Evolutionary conservation across 2,329 filamentous ascomycete genomes (phyloP).

Genomic region (Ceratocystis papillata): DNA sequence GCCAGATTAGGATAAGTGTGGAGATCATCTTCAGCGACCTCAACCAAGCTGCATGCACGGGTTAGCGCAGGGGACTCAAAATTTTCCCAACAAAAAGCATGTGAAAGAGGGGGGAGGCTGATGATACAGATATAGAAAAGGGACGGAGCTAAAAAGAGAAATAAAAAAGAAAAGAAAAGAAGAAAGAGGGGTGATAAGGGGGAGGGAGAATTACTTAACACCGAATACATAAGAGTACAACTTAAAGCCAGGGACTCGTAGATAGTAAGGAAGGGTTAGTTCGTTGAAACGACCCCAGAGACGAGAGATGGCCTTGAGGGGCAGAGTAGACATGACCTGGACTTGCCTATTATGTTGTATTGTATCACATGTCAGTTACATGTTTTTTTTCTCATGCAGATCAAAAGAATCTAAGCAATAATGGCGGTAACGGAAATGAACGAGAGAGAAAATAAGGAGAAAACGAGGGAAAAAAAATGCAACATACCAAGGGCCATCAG

Average conservation of each 20-base stretch:
- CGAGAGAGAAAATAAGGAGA: neutral
- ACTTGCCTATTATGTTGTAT: constrained; percentile 53
- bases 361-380: constrained; percentile 23
- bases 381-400: neutral
- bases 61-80: constrained; percentile 14
- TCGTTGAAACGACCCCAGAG: constrained; percentile 90
- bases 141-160: neutral
- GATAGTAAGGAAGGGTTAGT: constrained; percentile 72
- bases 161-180: neutral
- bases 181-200: neutral
- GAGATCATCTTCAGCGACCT: constrained; percentile 80
- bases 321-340: constrained; percentile 84
- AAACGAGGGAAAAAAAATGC: neutral
- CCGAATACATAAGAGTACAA: constrained; percentile 85
- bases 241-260: constrained; percentile 81
- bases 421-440: constrained; percentile 4
- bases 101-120: constrained; percentile 15
- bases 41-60: constrained; percentile 52
- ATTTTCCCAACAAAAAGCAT: constrained; percentile 20
- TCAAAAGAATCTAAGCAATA: constrained; percentile 12
- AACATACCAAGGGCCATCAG: constrained; percentile 68
- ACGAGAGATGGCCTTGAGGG: constrained; percentile 79
- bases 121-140: neutral
- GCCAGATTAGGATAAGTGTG: constrained; percentile 86
- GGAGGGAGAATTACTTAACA: constrained; percentile 47